Percentiles rank a stretch among this genome's conserved stretches.
Conservation (phyloP, 2,329 filamentous ascomycete species). For the Stagonosporopsis vannaccii region DNA sequence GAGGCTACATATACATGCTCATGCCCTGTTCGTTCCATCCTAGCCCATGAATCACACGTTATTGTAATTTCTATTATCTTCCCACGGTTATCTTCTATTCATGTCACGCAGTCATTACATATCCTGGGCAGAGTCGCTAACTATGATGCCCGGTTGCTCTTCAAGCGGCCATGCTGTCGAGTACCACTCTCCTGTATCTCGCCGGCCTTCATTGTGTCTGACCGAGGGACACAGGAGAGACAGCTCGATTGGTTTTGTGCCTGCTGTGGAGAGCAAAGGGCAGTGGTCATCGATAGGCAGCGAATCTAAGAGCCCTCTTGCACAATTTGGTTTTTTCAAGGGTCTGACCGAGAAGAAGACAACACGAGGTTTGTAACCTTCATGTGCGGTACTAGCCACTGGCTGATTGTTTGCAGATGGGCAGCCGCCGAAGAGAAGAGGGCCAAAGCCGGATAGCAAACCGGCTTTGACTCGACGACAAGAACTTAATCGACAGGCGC, state of each 20-base stretch:
- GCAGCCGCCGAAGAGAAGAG: conserved; percentile 84
- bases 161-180: conserved; percentile 42
- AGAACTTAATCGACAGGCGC: conserved; percentile 93
- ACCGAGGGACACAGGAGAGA: conserved; percentile 43
- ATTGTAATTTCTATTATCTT: conserved; percentile 40
- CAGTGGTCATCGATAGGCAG: conserved; percentile 49
- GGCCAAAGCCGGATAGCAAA: conserved; percentile 95
- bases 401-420: conserved; percentile 65
- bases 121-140: conserved; percentile 47
- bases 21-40: conserved; percentile 31
- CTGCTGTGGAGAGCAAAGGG: conserved; percentile 48
- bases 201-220: conserved; percentile 44
- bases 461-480: conserved; percentile 90
- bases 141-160: conserved; percentile 48
- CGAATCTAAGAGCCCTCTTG: conserved; percentile 47
- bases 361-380: conserved; percentile 69
- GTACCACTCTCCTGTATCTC: conserved; percentile 45
- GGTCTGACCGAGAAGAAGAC: conserved; percentile 73
- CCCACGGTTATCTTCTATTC: conserved; percentile 17
- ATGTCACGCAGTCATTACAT: conserved; percentile 34
- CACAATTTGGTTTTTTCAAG: conserved; percentile 65
- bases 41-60: conserved; percentile 36
- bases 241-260: conserved; percentile 46
- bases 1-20: conserved; percentile 46
- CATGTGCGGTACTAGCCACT: conserved; percentile 4